phyloP scores from a whole-genome alignment of 2,329 filamentous ascomycete genomes.

The Aureobasidium zeae region DNA sequence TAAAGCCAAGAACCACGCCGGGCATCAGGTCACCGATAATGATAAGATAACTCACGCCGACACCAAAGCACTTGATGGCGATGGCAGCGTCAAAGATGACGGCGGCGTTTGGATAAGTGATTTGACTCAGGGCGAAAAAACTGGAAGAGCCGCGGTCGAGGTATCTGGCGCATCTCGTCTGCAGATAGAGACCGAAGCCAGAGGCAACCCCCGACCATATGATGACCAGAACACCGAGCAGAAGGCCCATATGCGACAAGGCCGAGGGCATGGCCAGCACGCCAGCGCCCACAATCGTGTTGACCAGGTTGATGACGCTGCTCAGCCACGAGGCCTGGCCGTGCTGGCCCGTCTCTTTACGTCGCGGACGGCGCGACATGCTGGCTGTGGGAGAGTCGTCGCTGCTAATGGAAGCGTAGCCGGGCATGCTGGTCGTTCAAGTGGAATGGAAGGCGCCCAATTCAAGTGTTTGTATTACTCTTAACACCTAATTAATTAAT shows the following conservation, averaged over 20 bases:
- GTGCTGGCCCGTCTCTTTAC: slow-evolving; percentile 57
- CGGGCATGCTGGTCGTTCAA: slow-evolving; percentile 31
- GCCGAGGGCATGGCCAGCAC: slow-evolving; percentile 94
- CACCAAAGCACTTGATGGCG: slow-evolving; percentile 95
- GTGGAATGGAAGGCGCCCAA: no score
- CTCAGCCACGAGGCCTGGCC: slow-evolving; percentile 82
- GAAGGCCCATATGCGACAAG: slow-evolving; percentile 89
- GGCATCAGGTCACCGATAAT: slow-evolving; percentile 99
- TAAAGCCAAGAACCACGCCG: slow-evolving; percentile 77
- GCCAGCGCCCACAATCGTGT: slow-evolving; percentile 93
- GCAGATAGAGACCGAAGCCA: slow-evolving; percentile 89
- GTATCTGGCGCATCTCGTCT: slow-evolving; percentile 86
- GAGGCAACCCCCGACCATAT: slow-evolving; percentile 84
- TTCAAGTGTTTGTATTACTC: no score
- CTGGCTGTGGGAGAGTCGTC: slow-evolving; percentile 31
- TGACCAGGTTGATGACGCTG: slow-evolving; percentile 89
- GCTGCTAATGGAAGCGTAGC: slow-evolving; percentile 37
- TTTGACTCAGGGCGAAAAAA: slow-evolving; percentile 93
- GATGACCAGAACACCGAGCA: slow-evolving; percentile 73
- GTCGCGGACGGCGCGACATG: slow-evolving; percentile 42
- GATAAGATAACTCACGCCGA: slow-evolving; percentile 94
- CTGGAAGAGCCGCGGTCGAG: slow-evolving; percentile 80
- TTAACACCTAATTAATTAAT: no score
- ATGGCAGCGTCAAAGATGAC: slow-evolving; percentile 95
- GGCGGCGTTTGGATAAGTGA: slow-evolving; percentile 92